Base-by-base conservation (phyloP, 2,329 filamentous ascomycete genomes). In the Anisogramma anomala region DNA sequence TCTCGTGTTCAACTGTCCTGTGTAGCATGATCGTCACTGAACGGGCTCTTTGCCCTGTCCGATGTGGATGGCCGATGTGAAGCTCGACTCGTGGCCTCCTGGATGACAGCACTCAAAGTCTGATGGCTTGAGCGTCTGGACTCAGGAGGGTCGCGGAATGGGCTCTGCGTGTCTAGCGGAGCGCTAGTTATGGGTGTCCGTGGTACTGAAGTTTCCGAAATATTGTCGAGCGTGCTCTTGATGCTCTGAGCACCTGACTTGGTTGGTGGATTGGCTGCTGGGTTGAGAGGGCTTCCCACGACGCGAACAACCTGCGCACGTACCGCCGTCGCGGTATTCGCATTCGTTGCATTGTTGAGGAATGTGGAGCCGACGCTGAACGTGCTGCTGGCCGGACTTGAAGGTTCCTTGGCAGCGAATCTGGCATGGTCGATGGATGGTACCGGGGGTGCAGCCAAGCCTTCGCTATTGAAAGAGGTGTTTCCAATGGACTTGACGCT, bases 401-500 rank as follows among this genome's bases (percentile, higher is more conserved):
- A 69, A 17, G 68, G 76, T 44, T 62, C 65, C 39, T 51, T 53
- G 52, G 43, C 52, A 26, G 62, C 67, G 54, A 76, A 79, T 55
- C 69, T 75, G 47, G 71, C 71, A 48, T 71, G 75, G 53, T 87
- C 79, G 52, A 91, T 78, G 43, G 67, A 66, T 6, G 84, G 83
- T 5, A 89, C 79, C 0, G 84, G 84, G 3, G 85, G 84, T 14
- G 82, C 66, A 36, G 64, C 56, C 36, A 67, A 62, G 43, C 68
- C 62, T 27, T 71, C 71, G n/a, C n/a, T 22, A 59, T 66, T 23
- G 71, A 68, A 39, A 62, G 69, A 53, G n/a, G 66, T 76, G 42
- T 67, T 70, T 15, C 71, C 73, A 42, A 63, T 69, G 6, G 83
- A 82, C 61, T 86, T 91, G 50, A 98, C 87, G 53, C 85, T 94